Evolutionary conservation across 129 eudicot genomes (phyloP).

Genomic region (Silybum marianum): DNA sequence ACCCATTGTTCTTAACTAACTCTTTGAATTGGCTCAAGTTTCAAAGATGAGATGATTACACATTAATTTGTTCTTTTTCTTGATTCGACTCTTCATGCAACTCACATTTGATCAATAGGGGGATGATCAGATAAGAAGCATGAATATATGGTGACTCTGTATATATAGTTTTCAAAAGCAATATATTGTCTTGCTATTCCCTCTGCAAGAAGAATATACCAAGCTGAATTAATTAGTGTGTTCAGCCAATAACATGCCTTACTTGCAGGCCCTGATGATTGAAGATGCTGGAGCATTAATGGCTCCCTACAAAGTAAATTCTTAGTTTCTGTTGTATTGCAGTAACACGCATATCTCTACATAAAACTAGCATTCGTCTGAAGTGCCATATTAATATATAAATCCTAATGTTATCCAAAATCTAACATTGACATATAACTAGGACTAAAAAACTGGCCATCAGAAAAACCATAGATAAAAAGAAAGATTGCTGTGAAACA

Average conservation of each 20-base stretch:
- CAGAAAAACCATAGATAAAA: constrained; percentile 2
- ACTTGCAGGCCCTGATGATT: background rate
- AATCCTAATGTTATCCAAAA: background rate
- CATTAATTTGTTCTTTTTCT: background rate
- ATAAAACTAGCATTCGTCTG: background rate
- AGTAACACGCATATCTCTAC: background rate
- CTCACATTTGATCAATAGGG: background rate
- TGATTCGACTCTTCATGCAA: background rate
- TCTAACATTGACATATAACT: background rate
- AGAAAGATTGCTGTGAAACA: constrained; percentile 18
- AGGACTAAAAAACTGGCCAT: background rate
- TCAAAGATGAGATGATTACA: constrained; percentile 11
- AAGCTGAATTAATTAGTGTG: no score
- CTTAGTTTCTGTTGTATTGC: background rate
- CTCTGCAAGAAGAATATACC: background rate
- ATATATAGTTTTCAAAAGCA: background rate
- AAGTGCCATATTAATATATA: constrained; percentile 13
- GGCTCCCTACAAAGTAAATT: background rate
- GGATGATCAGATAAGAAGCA: background rate
- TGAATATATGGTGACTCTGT: background rate
- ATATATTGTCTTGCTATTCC: background rate
- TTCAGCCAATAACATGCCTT: background rate
- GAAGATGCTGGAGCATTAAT: no score
- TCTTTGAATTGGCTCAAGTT: constrained; percentile 13
- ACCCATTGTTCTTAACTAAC: constrained; percentile 12